phyloP scores from a whole-genome alignment of 768 basidiomycete species.

The Boletus sensibilis region DNA sequence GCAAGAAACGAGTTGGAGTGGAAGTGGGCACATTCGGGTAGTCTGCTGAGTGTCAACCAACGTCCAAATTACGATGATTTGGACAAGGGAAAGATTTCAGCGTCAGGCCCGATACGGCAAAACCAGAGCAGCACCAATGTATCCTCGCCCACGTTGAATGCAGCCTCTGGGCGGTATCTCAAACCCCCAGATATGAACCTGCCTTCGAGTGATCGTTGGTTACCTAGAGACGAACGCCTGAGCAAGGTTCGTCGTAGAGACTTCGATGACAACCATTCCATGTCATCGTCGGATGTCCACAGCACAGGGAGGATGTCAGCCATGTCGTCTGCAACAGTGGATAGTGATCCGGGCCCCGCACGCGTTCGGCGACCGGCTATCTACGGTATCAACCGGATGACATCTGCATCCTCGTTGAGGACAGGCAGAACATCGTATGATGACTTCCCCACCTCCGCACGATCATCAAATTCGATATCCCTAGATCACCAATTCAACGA shows the following conservation, averaged over 20 bases:
- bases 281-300: constrained; percentile 85
- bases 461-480: constrained; percentile 79
- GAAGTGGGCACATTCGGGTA: constrained; percentile 45
- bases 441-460: constrained; percentile 69
- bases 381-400: constrained; percentile 70
- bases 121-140: constrained; percentile 43
- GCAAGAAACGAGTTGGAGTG: constrained; percentile 61
- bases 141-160: constrained; percentile 52
- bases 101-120: constrained; percentile 65
- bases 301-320: constrained; percentile 72
- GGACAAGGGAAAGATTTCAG: constrained; percentile 51
- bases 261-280: constrained; percentile 88
- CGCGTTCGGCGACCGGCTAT: constrained; percentile 62
- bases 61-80: constrained; percentile 29
- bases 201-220: constrained; percentile 46
- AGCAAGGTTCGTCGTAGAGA: constrained; percentile 79
- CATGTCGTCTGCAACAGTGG: constrained; percentile 79
- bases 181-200: constrained; percentile 36
- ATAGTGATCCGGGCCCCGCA: constrained; percentile 81
- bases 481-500: constrained; percentile 76
- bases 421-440: constrained; percentile 57
- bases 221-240: constrained; percentile 54
- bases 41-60: constrained; percentile 41
- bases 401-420: constrained; percentile 72
- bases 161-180: constrained; percentile 59